phyloP scores from a whole-genome alignment of 2,329 filamentous ascomycete genomes.

The Penicillium sp. region DNA sequence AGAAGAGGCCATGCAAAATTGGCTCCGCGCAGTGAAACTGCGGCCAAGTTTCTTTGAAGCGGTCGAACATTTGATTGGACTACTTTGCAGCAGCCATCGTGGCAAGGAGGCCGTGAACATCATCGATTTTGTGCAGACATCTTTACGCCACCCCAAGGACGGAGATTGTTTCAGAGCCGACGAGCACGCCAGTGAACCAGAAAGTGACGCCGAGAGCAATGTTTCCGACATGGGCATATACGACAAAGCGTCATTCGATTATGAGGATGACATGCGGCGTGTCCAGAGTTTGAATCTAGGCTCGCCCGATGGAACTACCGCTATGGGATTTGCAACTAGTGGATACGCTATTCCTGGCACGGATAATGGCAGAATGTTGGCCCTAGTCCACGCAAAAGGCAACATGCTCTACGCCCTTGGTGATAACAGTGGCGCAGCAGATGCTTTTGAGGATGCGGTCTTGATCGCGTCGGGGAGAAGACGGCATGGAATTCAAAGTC shows the following conservation, averaged over 20 bases:
- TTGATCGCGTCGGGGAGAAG: conserved; percentile 79
- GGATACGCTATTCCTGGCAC: conserved; percentile 82
- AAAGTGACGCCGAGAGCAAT: conserved; percentile 60
- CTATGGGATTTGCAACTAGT: conserved; percentile 70
- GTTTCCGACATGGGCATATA: conserved; percentile 56
- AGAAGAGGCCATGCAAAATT: conserved; percentile 82
- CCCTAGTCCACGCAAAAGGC: conserved; percentile 96
- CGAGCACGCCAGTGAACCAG: conserved; percentile 63
- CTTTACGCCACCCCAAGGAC: conserved; percentile 61
- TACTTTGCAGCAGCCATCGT: conserved; percentile 80
- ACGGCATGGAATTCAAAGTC: conserved; percentile 71
- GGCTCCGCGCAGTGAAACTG: conserved; percentile 80
- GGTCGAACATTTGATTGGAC: conserved; percentile 87
- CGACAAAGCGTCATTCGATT: conserved; percentile 63
- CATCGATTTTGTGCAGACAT: conserved; percentile 81
- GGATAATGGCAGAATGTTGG: conserved; percentile 90
- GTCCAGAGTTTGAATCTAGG: conserved; percentile 29
- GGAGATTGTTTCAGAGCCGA: conserved; percentile 53
- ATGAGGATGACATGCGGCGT: conserved; percentile 50
- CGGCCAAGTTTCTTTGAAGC: conserved; percentile 92
- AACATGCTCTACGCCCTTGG: conserved; percentile 95
- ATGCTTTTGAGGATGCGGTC: conserved; percentile 93
- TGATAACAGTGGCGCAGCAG: conserved; percentile 77
- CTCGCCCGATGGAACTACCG: conserved; percentile 32
- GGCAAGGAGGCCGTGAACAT: conserved; percentile 83